These are phyloP conservation scores for Babjeviella inositovora DNA, from an alignment of 805 yeast species.

Conservation along the genomic window DNA sequence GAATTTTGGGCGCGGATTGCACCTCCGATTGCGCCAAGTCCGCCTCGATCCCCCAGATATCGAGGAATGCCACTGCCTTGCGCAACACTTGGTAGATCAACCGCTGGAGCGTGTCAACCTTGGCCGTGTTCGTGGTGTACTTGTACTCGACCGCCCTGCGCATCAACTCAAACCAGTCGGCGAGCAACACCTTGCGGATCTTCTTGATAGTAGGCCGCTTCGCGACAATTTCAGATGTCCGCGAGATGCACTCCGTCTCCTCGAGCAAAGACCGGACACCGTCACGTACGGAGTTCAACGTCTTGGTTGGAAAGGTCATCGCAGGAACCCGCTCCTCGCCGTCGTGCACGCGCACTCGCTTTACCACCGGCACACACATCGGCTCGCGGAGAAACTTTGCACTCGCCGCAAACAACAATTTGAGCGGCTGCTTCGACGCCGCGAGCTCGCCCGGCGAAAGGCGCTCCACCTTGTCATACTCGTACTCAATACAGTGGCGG, in stretches of 20 bases:
- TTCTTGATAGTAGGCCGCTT: slow-evolving; percentile 43
- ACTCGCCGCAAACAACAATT: slow-evolving; percentile 38
- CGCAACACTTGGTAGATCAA: slow-evolving; percentile 54
- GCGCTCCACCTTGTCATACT: slow-evolving; percentile 3
- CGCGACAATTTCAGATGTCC: slow-evolving; percentile 57
- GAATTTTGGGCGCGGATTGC: no score
- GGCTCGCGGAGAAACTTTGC: slow-evolving; percentile 57
- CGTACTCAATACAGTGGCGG: slow-evolving; percentile 11
- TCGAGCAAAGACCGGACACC: slow-evolving; percentile 54
- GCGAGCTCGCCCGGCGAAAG: slow-evolving; percentile 10
- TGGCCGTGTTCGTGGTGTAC: slow-evolving; percentile 39
- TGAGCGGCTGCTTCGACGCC: slow-evolving; percentile 32
- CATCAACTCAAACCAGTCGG: slow-evolving; percentile 73
- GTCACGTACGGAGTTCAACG: slow-evolving; percentile 52
- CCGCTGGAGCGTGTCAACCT: slow-evolving; percentile 44
- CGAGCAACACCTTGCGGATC: slow-evolving; percentile 50
- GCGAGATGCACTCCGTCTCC: slow-evolving; percentile 57
- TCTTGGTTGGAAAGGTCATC: slow-evolving; percentile 35
- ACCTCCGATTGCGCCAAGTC: slow-evolving; percentile 17
- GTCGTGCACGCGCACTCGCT: no score
- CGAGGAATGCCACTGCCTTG: slow-evolving; percentile 47
- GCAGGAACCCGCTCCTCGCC: slow-evolving; percentile 18
- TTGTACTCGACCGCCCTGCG: slow-evolving; percentile 62
- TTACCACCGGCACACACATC: slow-evolving; percentile 24
- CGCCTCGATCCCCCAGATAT: slow-evolving; percentile 58